Evolutionary conservation across 768 basidiomycete genomes (phyloP), one percentile per base, ranked within the genome.

Genomic region (Trametes cubensis): DNA sequence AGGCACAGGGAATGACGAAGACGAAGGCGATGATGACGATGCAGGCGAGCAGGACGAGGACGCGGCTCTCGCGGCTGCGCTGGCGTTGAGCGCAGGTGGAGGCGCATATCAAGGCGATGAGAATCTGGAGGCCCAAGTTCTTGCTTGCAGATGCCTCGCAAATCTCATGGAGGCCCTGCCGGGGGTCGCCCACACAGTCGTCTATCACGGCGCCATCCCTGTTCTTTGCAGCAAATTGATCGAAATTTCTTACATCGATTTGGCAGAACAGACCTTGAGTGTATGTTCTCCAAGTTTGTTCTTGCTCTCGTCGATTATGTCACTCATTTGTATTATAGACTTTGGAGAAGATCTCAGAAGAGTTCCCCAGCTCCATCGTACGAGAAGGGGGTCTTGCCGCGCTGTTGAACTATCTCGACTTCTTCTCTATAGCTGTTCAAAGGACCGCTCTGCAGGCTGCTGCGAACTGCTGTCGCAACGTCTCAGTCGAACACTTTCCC

Each of bases 121-220:
- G 61, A 92, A 91, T 67, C 83, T 91, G 30, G 95, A 98, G 77
- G 94, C 94, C 55, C 95, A 98, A 75, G 87, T 98, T 52, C 83
- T 98, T 49, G 97, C 97, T 28, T 98, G 95, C 75, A 83, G 97
- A 64, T 99, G 97, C 73, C 80, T 99, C 55, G 96, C 95, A 50
- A 98, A 99, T 74, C 81, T 99, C 58, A 95, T 98, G 94, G 97
- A 98, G 75, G 96, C 95, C n/a, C 81, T 98, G 21, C 97, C 97
- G 18, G 95, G 95, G 25, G 90, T 94, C 44, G 94, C 94, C n/a
- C 95, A 98, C 71, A 95, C 94, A 47, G 89, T 99, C 68, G 96
- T 98, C 41, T 93, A 97, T 73, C 92, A 96, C 70, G 96, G 96
- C n/a, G 97, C 96, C 18, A 95, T 99, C 60, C 95, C 95, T 18